Evolutionary conservation across 495 filamentous ascomycete species (phyloP).

Genomic region (Hapsidospora chrysogenum): DNA sequence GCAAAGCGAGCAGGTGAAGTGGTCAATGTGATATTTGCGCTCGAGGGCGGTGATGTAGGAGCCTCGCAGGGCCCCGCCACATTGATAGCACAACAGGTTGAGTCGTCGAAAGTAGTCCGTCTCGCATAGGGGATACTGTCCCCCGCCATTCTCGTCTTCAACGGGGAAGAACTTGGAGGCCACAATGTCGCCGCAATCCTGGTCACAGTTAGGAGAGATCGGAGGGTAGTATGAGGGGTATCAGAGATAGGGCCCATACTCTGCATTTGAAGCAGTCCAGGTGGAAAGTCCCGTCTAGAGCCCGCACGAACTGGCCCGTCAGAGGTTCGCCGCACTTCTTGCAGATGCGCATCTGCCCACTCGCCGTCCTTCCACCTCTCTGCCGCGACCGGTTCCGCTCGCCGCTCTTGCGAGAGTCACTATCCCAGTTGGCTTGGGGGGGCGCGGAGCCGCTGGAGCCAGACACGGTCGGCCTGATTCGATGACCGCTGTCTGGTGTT

Average conservation of each 20-base stretch:
- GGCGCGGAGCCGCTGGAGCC: not conserved
- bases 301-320: slow-evolving; percentile 91
- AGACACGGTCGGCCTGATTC: not conserved
- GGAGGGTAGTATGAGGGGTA: not conserved
- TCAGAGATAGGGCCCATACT: slow-evolving; percentile 34
- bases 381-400: slow-evolving; percentile 25
- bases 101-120: slow-evolving; percentile 94
- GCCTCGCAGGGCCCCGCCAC: slow-evolving; percentile 82
- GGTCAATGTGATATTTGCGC: slow-evolving; percentile 96
- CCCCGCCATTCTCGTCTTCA: slow-evolving; percentile 67
- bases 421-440: not conserved
- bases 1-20: slow-evolving; percentile 97
- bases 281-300: slow-evolving; percentile 83
- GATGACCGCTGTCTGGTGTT: not conserved
- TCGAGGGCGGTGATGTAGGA: slow-evolving; percentile 98
- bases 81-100: slow-evolving; percentile 78
- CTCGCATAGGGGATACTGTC: slow-evolving; percentile 93
- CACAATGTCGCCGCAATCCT: slow-evolving; percentile 95
- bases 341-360: slow-evolving; percentile 47
- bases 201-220: slow-evolving; percentile 2
- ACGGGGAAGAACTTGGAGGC: slow-evolving; percentile 98
- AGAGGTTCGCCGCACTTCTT: slow-evolving; percentile 76
- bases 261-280: slow-evolving; percentile 95
- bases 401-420: slow-evolving; percentile 10
- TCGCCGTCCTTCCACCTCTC: slow-evolving; percentile 27